Evolutionary conservation across 192 early-diverging fungal species (phyloP).

Genomic region (Backusella luteola): DNA sequence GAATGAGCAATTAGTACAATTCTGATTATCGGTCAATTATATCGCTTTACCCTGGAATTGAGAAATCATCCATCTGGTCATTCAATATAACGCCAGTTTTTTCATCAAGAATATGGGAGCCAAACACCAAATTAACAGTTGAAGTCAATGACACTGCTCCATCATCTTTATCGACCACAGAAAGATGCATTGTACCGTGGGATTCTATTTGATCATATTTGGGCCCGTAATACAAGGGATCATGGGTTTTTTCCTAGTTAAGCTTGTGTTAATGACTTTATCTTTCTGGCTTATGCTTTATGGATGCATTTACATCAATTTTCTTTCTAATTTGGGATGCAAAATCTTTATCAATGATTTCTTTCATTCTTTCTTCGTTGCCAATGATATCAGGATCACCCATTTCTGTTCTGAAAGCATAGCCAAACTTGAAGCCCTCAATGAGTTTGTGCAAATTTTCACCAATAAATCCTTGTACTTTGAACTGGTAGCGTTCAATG

Average conservation of each 20-base stretch:
- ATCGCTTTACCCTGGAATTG: constrained; percentile 50
- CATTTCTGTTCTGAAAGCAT: constrained; percentile 76
- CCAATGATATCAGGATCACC: constrained; percentile 80
- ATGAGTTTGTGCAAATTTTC: constrained; percentile 79
- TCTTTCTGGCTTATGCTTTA: not conserved
- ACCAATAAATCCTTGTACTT: constrained; percentile 51
- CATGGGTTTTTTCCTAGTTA: constrained; percentile 51
- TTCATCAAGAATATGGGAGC: constrained; percentile 83
- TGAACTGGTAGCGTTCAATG: constrained; percentile 79
- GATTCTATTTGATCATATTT: constrained; percentile 71
- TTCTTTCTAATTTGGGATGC: constrained; percentile 63
- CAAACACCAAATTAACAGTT: constrained; percentile 89
- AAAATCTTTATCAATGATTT: constrained; percentile 71
- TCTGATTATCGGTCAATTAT: not conserved
- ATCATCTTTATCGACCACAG: constrained; percentile 70
- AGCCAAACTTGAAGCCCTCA: constrained; percentile 87
- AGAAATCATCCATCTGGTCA: constrained; percentile 96
- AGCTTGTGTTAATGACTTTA: not conserved
- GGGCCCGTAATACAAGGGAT: constrained; percentile 75
- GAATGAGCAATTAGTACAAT: not conserved
- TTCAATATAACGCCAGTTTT: constrained; percentile 89
- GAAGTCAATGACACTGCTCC: constrained; percentile 85
- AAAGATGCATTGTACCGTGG: constrained; percentile 93
- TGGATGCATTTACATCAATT: constrained; percentile 58
- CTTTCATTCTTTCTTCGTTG: constrained; percentile 53